Evolutionary conservation across 805 yeast species (phyloP), one percentile per base, ranked within the genome.

Genomic region (Schizosaccharomyces japonicus): DNA sequence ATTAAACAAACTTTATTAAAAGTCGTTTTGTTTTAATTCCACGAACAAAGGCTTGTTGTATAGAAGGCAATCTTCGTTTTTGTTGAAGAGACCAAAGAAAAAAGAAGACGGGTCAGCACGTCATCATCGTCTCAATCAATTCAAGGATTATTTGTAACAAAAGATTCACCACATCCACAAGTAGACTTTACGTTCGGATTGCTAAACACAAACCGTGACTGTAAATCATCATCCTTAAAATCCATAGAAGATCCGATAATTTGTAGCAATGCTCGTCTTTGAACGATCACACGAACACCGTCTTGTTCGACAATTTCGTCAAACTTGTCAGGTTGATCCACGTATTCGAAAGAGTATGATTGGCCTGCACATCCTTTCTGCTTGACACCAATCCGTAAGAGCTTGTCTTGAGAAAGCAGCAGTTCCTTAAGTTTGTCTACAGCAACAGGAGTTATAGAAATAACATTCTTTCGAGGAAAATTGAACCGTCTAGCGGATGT

Each of bases 161-260:
- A 90, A 4, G 95, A 82, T 66, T 90, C 98, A 48, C 98, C 98
- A 63, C 98, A 90, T 10, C 98, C 98, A 64, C 98, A 90, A 46
- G 94, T 81, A 29, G 96, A 98, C 66, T 87, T 90, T 34, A 94
- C 80, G 64, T 90, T 90, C 52, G 98, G 98, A 62, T 90, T 90
- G 59, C 72, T 78, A 69, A 90, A 90, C 17, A 90, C 83, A 60
- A 90, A 90, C 57, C 92, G 73, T 11, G 90, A 76, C 29, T 84
- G 72, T 52, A 90, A 67, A 61, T 83, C 85, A 58, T 90, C 95
- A 58, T 90, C 96, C 45, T 82, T 68, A 94, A 95, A 90, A 63
- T 90, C 98, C 98, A 90, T 90, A 63, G 85, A 94, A 4, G 93
- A 79, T 0, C 98, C 98, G 50, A 90, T 93, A 42, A 90, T 85